Base-by-base conservation (phyloP, 2,329 filamentous ascomycete species). In the Clonostachys rhizophaga region DNA sequence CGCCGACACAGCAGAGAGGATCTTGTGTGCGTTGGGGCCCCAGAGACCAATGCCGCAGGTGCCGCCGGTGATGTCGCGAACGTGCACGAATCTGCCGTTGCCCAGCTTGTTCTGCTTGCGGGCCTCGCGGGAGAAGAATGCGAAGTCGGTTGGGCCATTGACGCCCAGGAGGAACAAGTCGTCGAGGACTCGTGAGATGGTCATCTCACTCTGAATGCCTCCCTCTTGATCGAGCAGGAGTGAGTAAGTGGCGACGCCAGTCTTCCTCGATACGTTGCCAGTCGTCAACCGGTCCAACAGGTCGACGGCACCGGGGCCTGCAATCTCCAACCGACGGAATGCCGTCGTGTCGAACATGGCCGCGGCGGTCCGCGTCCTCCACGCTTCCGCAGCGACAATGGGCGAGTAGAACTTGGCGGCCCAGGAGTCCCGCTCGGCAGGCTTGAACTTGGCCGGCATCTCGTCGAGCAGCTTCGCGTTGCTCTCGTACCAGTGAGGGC, bases 291-390 rank as follows among this genome's bases (percentile, higher is more conserved):
- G 65, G 49, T 83, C 74, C 5, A 85, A 64, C 5, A 85, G 55
- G n/a, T 71, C 59, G 0, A 72, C 64, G 2, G 79, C 75, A 0
- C 81, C 81, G 0, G 80, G 77, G 0, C 81, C 82, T 2, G 71
- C 71, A 0, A 84, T 66, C 48, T 83, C 76, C 4, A 85, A 66
- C 2, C 81, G 70, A 18, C 79, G 72, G 35, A 83, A 70, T 0
- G 81, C 74, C 2, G 79, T 83, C 70, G 84, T 74, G 52, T 85
- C 81, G 55, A 78, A 85, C 71, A 85, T 70, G 8, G 78, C 81
- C 3, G 76, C 80, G 0, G 78, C 75, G 6, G 79, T 82, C 2
- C 82, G 72, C 3, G 81, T 84, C 65, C 81, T 84, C 79, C 79
- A 84, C 0, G 81, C 81, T 57, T 85, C 81, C 1, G 67, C 80